Conservation (phyloP, 139 green algal species). For the Chlamydomonas sp. region DNA sequence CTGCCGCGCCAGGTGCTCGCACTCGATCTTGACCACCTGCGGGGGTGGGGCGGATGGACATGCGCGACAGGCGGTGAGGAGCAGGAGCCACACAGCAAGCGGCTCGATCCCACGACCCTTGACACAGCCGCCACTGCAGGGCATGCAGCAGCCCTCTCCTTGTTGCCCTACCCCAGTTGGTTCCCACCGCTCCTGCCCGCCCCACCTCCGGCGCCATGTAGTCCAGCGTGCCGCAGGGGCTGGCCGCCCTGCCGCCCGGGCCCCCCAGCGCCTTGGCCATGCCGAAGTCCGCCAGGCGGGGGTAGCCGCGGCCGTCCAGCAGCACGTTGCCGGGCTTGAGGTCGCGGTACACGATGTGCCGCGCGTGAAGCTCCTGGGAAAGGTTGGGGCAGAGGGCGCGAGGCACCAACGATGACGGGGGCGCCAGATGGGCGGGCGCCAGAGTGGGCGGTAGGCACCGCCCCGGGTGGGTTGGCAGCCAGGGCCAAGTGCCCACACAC, state of each 20-base stretch:
- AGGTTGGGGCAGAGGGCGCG: neutral
- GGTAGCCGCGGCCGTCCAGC: slow-evolving; percentile 21
- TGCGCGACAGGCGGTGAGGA: neutral
- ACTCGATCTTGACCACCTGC: slow-evolving; percentile 35
- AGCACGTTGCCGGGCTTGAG: slow-evolving; percentile 40
- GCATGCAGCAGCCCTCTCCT: no score
- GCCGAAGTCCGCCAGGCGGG: slow-evolving; percentile 30
- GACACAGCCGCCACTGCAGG: no score
- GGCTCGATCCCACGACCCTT: no score
- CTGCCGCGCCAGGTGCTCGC: slow-evolving; percentile 17
- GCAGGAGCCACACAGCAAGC: no score
- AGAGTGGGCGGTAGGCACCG: no score
- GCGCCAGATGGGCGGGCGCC: no score
- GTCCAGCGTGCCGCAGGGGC: slow-evolving; percentile 30
- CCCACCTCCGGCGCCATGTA: slow-evolving; percentile 12
- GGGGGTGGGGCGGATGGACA: neutral
- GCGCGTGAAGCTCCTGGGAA: slow-evolving; percentile 21
- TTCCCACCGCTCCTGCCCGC: no score
- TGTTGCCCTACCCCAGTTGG: no score
- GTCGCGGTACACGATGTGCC: slow-evolving; percentile 31
- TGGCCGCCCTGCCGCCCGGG: slow-evolving; percentile 8
- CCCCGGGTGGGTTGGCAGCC: no score
- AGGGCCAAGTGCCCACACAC: no score
- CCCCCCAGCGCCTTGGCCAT: slow-evolving; percentile 34
- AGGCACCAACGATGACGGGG: neutral